Evolutionary conservation across 306 rosid species (phyloP).

Genomic region (Boehmeria nivea): DNA sequence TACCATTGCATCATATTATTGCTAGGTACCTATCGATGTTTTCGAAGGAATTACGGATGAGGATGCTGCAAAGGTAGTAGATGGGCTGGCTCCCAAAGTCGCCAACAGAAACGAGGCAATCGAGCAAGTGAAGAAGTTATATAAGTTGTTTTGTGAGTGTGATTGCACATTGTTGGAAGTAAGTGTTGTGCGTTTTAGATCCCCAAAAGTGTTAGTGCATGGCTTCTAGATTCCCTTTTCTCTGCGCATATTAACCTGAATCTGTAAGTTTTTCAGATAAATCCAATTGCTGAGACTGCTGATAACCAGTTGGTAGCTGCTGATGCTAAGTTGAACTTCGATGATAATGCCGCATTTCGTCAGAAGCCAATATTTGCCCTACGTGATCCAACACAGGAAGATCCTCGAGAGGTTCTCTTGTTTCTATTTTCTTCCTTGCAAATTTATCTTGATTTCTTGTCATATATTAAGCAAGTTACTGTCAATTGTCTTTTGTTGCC

Average conservation of each 20-base stretch:
- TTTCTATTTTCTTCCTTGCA: no score
- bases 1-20: no score
- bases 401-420: conserved; percentile 89
- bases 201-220: neutral
- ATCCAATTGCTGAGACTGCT: conserved; percentile 93
- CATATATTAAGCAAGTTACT: neutral
- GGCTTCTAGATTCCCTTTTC: conserved; percentile 1
- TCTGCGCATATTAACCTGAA: conserved; percentile 12
- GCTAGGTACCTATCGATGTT: conserved; percentile 89
- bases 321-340: conserved; percentile 98
- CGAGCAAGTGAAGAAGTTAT: conserved; percentile 97
- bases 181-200: conserved; percentile 29
- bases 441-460: no score
- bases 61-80: conserved; percentile 94
- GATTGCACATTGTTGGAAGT: conserved; percentile 99
- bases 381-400: conserved; percentile 97
- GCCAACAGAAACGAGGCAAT: conserved; percentile 70
- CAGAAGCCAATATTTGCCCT: conserved; percentile 80
- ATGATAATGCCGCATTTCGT: conserved; percentile 93
- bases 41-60: conserved; percentile 89
- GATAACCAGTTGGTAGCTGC: conserved; percentile 96
- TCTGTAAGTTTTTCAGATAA: conserved; percentile 51
- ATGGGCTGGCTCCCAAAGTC: conserved; percentile 83
- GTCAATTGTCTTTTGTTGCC: neutral
- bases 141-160: conserved; percentile 63